Conservation (phyloP, 2,329 filamentous ascomycete species). For the Colletotrichum navitas region DNA sequence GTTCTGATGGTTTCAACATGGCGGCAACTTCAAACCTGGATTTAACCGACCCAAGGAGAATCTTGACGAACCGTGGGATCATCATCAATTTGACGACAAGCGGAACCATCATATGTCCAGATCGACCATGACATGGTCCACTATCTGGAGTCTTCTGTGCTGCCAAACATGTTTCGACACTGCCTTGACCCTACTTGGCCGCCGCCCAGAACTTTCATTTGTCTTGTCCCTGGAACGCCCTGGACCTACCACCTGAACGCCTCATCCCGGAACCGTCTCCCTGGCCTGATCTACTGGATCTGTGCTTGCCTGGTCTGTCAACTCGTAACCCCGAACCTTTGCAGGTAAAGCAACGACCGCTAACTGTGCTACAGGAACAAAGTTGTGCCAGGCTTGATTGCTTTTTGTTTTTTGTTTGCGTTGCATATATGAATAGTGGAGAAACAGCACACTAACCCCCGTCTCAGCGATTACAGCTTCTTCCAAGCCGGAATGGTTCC, state of each 20-base stretch:
- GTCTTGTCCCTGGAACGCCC: background rate
- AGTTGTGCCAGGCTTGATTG: conserved; percentile 63
- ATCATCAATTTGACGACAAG: background rate
- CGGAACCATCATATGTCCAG: background rate
- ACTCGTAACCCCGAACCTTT: conserved; percentile 42
- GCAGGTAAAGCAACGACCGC: conserved; percentile 44
- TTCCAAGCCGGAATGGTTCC: conserved; percentile 64
- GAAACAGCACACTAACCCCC: conserved; percentile 69
- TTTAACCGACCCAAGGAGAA: background rate
- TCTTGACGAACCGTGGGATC: background rate
- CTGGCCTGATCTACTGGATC: conserved; percentile 34
- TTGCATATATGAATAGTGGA: conserved; percentile 53
- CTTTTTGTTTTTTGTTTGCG: conserved; percentile 50
- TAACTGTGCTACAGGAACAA: conserved; percentile 63
- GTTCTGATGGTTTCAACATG: background rate
- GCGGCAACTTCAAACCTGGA: background rate
- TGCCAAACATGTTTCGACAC: background rate
- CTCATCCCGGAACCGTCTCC: background rate
- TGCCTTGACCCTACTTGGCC: background rate
- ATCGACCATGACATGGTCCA: background rate
- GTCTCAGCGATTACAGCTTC: conserved; percentile 68
- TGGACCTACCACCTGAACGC: background rate
- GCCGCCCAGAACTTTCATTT: conserved; percentile 6
- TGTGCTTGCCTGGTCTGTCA: conserved; percentile 53
- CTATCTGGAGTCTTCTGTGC: background rate